Evolutionary conservation across 2,329 filamentous ascomycete genomes (phyloP).

Genomic region (Sordariomycetes sp.): DNA sequence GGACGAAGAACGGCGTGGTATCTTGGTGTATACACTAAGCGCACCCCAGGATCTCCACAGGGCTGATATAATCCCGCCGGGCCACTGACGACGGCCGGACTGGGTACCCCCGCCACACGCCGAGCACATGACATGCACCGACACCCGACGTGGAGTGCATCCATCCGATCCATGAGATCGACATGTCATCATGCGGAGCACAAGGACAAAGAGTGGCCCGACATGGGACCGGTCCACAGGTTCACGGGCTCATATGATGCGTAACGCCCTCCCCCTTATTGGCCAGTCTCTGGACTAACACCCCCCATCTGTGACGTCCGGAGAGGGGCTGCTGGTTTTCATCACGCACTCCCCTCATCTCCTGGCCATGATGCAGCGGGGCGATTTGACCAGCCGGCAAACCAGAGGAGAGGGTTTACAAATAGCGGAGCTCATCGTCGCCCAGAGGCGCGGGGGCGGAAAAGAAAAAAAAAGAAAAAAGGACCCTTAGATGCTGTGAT

Average conservation of each 20-base stretch:
- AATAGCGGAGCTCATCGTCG: too few relatives aligned
- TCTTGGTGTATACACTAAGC: not conserved
- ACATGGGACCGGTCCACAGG: not conserved
- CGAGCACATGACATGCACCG: not conserved
- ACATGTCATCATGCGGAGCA: not conserved
- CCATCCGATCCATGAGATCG: not conserved
- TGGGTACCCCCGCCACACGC: not conserved
- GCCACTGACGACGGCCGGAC: not conserved
- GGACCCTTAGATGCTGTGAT: too few relatives aligned
- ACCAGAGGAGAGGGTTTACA: too few relatives aligned
- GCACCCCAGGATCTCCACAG: not conserved
- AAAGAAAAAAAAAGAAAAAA: too few relatives aligned
- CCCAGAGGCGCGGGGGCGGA: too few relatives aligned
- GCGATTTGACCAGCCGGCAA: too few relatives aligned
- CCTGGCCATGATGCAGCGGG: not conserved
- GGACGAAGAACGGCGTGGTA: not conserved
- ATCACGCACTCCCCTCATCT: not conserved
- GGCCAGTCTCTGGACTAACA: not conserved
- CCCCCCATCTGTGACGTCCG: not conserved
- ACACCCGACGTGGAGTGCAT: not conserved
- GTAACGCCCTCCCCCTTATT: not conserved
- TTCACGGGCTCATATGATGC: not conserved
- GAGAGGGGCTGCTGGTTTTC: not conserved
- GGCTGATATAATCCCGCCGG: not conserved
- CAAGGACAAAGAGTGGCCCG: not conserved